phyloP scores from a whole-genome alignment of 257 asterid species.

The Nicotiana knightiana region DNA sequence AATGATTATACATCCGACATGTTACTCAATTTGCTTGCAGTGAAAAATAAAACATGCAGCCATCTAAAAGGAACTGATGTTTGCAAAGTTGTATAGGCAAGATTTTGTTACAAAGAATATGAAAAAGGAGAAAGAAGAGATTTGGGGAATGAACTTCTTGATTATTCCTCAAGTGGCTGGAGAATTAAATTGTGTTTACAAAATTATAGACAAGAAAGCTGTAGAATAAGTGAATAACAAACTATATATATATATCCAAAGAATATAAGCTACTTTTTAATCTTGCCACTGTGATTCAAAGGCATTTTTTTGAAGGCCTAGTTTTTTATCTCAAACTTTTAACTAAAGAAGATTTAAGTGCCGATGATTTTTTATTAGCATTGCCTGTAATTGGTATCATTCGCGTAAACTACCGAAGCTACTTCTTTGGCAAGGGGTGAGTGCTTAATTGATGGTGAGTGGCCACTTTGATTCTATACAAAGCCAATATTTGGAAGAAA shows the following conservation, averaged over 20 bases:
- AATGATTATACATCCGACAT: background rate
- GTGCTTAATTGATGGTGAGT: background rate
- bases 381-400: background rate
- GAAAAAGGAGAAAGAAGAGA: background rate
- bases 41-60: background rate
- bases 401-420: background rate
- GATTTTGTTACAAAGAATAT: background rate
- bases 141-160: background rate
- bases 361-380: background rate
- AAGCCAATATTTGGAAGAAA: background rate
- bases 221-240: background rate
- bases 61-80: background rate
- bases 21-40: background rate
- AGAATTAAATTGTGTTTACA: background rate
- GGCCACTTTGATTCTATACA: background rate
- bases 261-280: background rate
- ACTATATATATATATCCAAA: background rate
- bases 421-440: background rate
- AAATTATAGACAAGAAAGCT: background rate
- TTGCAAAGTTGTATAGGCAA: background rate
- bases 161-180: background rate
- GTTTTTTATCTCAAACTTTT: background rate
- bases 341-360: background rate
- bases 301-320: background rate
- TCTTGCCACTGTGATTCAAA: background rate